Percentiles rank a stretch among this genome's conserved stretches.
These are phyloP conservation scores for Helicosporidium sp. DNA, from an alignment of 139 green algal species.

Conservation along the genomic window DNA sequence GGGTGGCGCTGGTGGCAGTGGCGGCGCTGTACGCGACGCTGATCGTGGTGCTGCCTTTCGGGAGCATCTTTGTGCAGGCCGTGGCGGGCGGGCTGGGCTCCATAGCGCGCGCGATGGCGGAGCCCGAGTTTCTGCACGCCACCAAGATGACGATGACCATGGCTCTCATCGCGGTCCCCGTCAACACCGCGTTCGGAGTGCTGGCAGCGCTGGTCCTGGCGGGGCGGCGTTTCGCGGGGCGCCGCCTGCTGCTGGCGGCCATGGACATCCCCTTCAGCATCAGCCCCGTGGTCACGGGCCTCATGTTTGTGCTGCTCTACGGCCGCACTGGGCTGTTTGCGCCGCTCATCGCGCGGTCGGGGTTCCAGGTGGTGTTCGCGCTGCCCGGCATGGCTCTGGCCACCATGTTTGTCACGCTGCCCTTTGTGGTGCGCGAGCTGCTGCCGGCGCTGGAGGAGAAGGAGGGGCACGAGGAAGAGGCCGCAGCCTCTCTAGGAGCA, in stretches of 20 bases:
- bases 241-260: slow-evolving; percentile 49
- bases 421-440: slow-evolving; percentile 69
- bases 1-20: slow-evolving; percentile 26
- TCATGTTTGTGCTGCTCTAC: slow-evolving; percentile 78
- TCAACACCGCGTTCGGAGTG: slow-evolving; percentile 65
- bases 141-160: slow-evolving; percentile 53
- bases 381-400: slow-evolving; percentile 73
- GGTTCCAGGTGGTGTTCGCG: slow-evolving; percentile 65
- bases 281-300: slow-evolving; percentile 15
- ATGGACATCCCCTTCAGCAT: slow-evolving; percentile 79
- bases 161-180: slow-evolving; percentile 44
- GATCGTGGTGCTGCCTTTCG: slow-evolving; percentile 51
- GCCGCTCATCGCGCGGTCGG: slow-evolving; percentile 33
- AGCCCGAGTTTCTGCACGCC: slow-evolving; percentile 55
- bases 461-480: slow-evolving; percentile 62
- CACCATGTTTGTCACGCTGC: slow-evolving; percentile 74
- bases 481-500: slow-evolving; percentile 47
- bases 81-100: slow-evolving; percentile 48
- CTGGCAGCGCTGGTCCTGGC: slow-evolving; percentile 46
- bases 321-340: slow-evolving; percentile 67
- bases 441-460: slow-evolving; percentile 66
- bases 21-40: slow-evolving; percentile 42
- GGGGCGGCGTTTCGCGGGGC: slow-evolving; percentile 59
- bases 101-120: slow-evolving; percentile 46
- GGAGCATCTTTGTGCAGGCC: slow-evolving; percentile 66